Conservation (phyloP, 116 monocot species). For the Iris pallida region DNA sequence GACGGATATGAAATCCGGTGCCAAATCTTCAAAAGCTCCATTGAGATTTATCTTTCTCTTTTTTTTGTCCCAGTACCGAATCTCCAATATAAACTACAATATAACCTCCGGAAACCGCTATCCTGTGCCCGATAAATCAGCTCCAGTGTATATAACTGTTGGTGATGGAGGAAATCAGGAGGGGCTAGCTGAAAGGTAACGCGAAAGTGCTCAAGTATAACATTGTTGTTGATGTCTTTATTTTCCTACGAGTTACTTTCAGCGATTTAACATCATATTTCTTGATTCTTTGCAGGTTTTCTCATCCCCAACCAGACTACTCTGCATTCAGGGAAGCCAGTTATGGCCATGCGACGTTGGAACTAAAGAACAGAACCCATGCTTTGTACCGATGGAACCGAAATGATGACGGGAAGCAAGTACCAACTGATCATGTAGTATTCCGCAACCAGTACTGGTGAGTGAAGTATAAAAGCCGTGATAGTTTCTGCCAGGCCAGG, state of each 20-base stretch:
- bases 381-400: conserved; percentile 92
- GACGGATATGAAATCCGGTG: no score
- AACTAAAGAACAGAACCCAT: conserved; percentile 89
- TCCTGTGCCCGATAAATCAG: conserved; percentile 80
- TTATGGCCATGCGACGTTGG: conserved; percentile 90
- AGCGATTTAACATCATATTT: not conserved
- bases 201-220: conserved; percentile 67
- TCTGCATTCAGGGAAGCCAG: conserved; percentile 96
- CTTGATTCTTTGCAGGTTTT: conserved; percentile 41
- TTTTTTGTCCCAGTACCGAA: conserved; percentile 57
- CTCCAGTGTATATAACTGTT: conserved; percentile 91
- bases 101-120: conserved; percentile 64
- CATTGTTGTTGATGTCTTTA: conserved; percentile 36
- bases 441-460: conserved; percentile 83
- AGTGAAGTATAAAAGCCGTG: not conserved
- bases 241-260: conserved; percentile 1
- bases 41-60: no score
- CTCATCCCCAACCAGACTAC: conserved; percentile 73
- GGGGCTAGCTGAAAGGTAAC: conserved; percentile 64
- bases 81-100: conserved; percentile 85
- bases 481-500: no score
- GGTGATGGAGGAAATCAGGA: conserved; percentile 99
- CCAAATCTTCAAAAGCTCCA: no score
- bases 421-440: conserved; percentile 49
- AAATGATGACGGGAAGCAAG: conserved; percentile 80